Evolutionary conservation across 495 filamentous ascomycete genomes (phyloP).

Genomic region (Parathielavia hyrcaniae): DNA sequence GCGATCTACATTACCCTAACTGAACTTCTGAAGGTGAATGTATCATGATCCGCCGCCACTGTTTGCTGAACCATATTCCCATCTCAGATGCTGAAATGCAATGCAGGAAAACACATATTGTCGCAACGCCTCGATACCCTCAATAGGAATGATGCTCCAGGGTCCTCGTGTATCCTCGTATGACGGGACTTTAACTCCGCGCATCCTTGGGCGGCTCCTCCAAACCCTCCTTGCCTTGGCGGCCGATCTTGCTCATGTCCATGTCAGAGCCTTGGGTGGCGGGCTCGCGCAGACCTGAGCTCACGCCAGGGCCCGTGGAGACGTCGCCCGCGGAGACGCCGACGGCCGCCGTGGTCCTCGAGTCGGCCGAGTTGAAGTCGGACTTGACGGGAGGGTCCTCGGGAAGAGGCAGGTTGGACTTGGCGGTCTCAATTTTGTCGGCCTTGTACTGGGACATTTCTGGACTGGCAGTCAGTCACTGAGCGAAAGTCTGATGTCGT

Average conservation of each 20-base stretch:
- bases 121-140: no score
- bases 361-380: constrained; percentile 70
- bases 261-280: constrained; percentile 50
- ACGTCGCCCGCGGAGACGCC: constrained; percentile 44
- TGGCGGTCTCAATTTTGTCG: constrained; percentile 56
- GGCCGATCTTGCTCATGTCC: constrained; percentile 47
- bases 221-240: constrained; percentile 36
- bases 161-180: background rate
- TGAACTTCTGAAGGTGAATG: no score
- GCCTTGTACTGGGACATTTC: constrained; percentile 48
- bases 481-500: background rate
- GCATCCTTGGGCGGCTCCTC: constrained; percentile 9
- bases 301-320: constrained; percentile 44
- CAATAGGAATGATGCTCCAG: background rate
- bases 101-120: no score
- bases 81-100: no score
- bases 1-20: no score
- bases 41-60: no score
- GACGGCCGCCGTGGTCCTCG: constrained; percentile 59
- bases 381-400: constrained; percentile 65
- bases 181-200: background rate
- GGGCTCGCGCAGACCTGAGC: constrained; percentile 55
- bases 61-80: no score
- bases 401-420: constrained; percentile 70
- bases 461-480: background rate